Evolutionary conservation across 768 basidiomycete genomes (phyloP), one percentile per base, ranked within the genome.

Genomic region (Coprinopsis cinerea): DNA sequence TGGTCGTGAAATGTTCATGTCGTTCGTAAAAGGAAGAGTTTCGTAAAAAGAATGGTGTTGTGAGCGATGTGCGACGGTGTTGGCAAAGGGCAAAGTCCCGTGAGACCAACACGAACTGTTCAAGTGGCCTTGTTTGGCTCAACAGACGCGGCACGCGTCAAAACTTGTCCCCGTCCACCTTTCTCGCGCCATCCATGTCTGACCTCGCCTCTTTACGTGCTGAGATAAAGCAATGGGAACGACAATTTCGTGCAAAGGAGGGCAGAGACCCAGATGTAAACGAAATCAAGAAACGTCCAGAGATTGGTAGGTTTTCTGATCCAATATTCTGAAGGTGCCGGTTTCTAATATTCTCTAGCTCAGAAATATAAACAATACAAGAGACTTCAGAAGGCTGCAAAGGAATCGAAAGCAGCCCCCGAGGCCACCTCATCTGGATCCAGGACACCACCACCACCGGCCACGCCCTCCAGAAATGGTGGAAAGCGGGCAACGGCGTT

Each of bases 331-430:
- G 32, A 14, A 44, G 17, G 39, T 39, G 5, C n/a, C 47, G 53
- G 47, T 22, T 34, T 49, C 57, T 58, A 60, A 53, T 42, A 49
- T 42, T 55, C 42, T 30, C 11, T 61, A 91, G 88, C 85, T 53
- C 76, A 79, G 55, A 89, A 85, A 64, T 92, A 92, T 71, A 90
- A 77, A 64, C 74, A 79, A 25, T 89, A 91, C 74, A 91, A 90
- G 74, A 81, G 76, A 52, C 74, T 90, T 28, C 76, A 75, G 48
- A 90, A 85, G 55, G 61, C 64, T 22, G 56, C n/a, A 34, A 34
- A 34, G 30, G n/a, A 34, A 9, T n/a, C 30, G 9, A 9, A 34
- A n/a, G n/a, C 9, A 9, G n/a, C 30, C 30, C 9, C n/a, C 9
- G n/a, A 34, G 30, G 9, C 30, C n/a, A n/a, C 30, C n/a, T 9